Evolutionary conservation across 1,284 basidiomycete species (phyloP).

Genomic region (Cerioporus squamosus): DNA sequence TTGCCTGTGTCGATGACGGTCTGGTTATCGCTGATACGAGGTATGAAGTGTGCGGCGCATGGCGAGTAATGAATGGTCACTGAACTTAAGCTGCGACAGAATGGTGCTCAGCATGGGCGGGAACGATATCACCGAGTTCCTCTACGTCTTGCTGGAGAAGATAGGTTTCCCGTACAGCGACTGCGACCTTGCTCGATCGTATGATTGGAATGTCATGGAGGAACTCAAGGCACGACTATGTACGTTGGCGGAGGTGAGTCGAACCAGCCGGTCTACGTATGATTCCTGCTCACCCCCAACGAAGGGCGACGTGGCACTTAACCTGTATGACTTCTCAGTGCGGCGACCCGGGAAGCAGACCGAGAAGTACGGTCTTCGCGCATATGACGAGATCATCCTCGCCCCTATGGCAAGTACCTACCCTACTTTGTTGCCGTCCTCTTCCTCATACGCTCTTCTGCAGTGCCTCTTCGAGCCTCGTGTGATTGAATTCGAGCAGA

Average conservation of each 20-base stretch:
- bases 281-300: background rate
- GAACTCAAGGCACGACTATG: conserved; percentile 84
- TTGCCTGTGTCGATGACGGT: conserved; percentile 97
- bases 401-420: conserved; percentile 80
- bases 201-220: conserved; percentile 91
- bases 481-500: conserved; percentile 87
- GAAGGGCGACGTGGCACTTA: conserved; percentile 85
- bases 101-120: conserved; percentile 90
- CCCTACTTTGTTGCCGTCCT: background rate
- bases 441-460: background rate
- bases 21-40: conserved; percentile 88
- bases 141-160: conserved; percentile 80
- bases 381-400: conserved; percentile 96
- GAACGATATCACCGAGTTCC: conserved; percentile 90
- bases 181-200: conserved; percentile 72
- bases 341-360: conserved; percentile 78
- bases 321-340: conserved; percentile 89
- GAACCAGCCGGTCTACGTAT: background rate
- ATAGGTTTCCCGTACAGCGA: conserved; percentile 91
- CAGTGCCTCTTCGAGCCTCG: conserved; percentile 93
- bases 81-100: conserved; percentile 42
- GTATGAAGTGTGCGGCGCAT: conserved; percentile 40
- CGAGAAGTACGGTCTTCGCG: conserved; percentile 88
- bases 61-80: background rate
- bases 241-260: conserved; percentile 81